phyloP scores from a whole-genome alignment of 352 stramenopile genomes.

The Globisporangium alternatum region DNA sequence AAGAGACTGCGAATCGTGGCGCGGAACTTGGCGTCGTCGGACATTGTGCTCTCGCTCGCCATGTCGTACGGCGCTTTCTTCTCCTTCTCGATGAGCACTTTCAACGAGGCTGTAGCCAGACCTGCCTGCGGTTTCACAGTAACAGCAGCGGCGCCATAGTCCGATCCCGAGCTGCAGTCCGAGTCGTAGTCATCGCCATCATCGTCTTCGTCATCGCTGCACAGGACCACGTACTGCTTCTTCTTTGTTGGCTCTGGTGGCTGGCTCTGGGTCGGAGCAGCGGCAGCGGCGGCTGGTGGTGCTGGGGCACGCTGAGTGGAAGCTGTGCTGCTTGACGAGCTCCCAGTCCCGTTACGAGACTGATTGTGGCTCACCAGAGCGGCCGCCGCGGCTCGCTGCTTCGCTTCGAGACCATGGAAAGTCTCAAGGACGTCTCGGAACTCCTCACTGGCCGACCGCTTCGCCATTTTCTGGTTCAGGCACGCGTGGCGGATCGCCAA shows the following conservation, averaged over 20 bases:
- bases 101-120: not conserved
- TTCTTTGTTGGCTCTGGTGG: slow-evolving; percentile 9
- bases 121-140: slow-evolving; percentile 15
- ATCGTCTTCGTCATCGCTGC: slow-evolving; percentile 62
- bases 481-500: slow-evolving; percentile 58
- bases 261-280: not conserved
- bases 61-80: slow-evolving; percentile 48
- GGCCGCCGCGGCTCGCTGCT: slow-evolving; percentile 1
- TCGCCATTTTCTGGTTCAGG: slow-evolving; percentile 68
- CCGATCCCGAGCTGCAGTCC: slow-evolving; percentile 21
- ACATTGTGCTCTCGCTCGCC: slow-evolving; percentile 31
- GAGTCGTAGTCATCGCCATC: slow-evolving; percentile 58
- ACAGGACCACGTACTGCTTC: slow-evolving; percentile 44
- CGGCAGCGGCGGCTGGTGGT: slow-evolving; percentile 1
- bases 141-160: slow-evolving; percentile 29
- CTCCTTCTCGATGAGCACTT: slow-evolving; percentile 24
- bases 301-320: not conserved
- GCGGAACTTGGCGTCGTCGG: slow-evolving; percentile 60
- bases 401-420: slow-evolving; percentile 21
- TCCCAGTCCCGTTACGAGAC: not conserved
- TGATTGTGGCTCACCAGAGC: not conserved
- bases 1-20: slow-evolving; percentile 76
- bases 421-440: slow-evolving; percentile 63
- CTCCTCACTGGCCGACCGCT: slow-evolving; percentile 64
- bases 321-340: not conserved